These are phyloP conservation scores for Sphagnum tenellum DNA, from an alignment of 225 moss, liverwort and hornwort genomes.

Conservation along the genomic window DNA sequence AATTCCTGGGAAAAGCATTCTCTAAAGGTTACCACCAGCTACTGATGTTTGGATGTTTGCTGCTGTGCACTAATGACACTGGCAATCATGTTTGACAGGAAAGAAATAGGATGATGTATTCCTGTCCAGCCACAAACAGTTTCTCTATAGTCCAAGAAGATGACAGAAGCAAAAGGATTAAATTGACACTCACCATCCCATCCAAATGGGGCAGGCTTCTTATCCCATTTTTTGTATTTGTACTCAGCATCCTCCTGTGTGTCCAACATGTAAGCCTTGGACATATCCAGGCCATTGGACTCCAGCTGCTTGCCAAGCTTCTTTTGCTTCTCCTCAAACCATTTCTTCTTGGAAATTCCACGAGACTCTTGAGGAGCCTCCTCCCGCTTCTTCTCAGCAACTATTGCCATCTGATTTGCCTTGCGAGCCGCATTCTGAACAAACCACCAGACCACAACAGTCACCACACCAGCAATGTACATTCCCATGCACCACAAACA, in stretches of 20 bases:
- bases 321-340: constrained; percentile 93
- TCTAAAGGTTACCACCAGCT: too few relatives aligned
- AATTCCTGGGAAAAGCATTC: too few relatives aligned
- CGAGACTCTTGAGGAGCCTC: constrained; percentile 90
- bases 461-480: too few relatives aligned
- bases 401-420: constrained; percentile 83
- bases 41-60: too few relatives aligned
- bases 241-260: constrained; percentile 85
- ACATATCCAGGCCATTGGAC: constrained; percentile 88
- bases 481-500: too few relatives aligned
- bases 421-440: constrained; percentile 79
- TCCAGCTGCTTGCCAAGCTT: constrained; percentile 84
- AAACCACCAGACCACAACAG: not conserved
- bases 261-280: constrained; percentile 89
- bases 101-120: too few relatives aligned
- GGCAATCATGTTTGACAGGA: too few relatives aligned
- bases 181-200: constrained; percentile 70
- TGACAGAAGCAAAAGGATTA: not conserved
- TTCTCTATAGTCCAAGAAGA: not conserved
- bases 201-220: constrained; percentile 94
- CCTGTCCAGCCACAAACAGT: too few relatives aligned
- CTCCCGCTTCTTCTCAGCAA: constrained; percentile 89
- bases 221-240: constrained; percentile 94
- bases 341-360: constrained; percentile 90
- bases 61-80: too few relatives aligned